Conservation (phyloP, 139 green algal species). For the Micractinium conductrix region DNA sequence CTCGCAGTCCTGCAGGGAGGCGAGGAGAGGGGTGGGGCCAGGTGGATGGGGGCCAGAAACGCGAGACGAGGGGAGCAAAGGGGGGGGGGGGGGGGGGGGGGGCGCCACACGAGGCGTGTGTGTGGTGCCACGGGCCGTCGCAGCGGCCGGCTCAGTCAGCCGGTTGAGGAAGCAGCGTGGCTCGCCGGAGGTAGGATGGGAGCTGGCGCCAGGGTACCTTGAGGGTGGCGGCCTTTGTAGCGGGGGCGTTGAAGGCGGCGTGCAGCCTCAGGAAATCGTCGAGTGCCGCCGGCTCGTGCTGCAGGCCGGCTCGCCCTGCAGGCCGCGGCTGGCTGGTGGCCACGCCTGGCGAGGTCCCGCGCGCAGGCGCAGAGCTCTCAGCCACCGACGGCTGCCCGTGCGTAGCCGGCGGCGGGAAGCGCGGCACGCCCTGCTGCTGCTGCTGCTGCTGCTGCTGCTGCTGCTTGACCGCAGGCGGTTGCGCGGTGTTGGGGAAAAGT, state of each 20-base stretch:
- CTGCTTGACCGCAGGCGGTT: no score
- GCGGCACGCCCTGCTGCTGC: background rate
- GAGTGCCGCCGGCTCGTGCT: background rate
- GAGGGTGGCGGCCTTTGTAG: background rate
- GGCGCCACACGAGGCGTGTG: background rate
- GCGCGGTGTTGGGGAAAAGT: background rate
- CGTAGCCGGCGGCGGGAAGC: background rate
- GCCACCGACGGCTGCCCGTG: background rate
- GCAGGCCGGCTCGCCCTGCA: background rate
- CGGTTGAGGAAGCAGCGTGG: no score
- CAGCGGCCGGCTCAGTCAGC: no score
- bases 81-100: background rate
- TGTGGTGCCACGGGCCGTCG: no score
- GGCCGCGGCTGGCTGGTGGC: no score
- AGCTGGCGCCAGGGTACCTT: background rate
- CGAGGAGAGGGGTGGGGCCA: background rate
- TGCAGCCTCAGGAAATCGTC: conserved; percentile 23
- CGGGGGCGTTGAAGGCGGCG: conserved; percentile 7
- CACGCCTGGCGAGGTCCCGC: background rate
- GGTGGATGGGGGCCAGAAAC: background rate
- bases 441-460: background rate
- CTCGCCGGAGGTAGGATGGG: no score
- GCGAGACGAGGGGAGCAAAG: background rate
- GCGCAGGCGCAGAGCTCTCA: background rate
- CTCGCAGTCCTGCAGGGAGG: conserved; percentile 10